Evolutionary conservation across 1,284 basidiomycete genomes (phyloP), one percentile per base, ranked within the genome.

Genomic region (Heterobasidion parviporum): DNA sequence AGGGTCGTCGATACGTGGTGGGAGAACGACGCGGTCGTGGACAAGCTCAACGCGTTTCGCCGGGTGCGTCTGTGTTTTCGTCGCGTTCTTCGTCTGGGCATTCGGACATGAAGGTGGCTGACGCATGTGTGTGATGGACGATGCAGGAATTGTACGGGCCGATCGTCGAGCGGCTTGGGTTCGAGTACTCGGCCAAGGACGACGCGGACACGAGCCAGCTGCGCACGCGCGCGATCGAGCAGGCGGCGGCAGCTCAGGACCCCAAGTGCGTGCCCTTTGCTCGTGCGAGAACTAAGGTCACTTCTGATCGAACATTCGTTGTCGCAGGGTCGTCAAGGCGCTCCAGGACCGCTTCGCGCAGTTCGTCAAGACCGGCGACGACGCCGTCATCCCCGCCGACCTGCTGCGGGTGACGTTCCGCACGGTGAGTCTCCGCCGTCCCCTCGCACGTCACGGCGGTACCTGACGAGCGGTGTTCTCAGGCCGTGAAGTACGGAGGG

Each of bases 301-400:
- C 6, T n/a, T 18, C 20, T 33, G 15, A 35, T 35, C 54, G 36
- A 51, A 32, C 52, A 43, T 16, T 54, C 10, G n/a, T 50, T 50
- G 50, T 18, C 41, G 7, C 59, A 91, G 88, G 52, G 89, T 92
- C 26, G 70, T 94, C 56, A 74, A 79, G 54, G 90, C 93, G 68
- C 76, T 96, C 56, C 78, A 79, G 65, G 72, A 73, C 50, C 85
- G 92, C 57, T 98, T 98, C 73, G 73, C 77, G 50, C 74, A 82
- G 41, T 91, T 86, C 68, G 70, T 89, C 60, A 77, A 82, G 61
- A 88, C 82, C 26, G 82, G 82, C 14, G 91, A 97, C 64, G 85
- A 90, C 62, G 87, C 85, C 5, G 77, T 72, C 55, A 93, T 98
- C 61, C 91, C 93, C 7, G 77, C 82, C 20, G 91, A 94, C 70